Conservation (phyloP, 352 stramenopile species). For the Phytophthora citrophthora region DNA sequence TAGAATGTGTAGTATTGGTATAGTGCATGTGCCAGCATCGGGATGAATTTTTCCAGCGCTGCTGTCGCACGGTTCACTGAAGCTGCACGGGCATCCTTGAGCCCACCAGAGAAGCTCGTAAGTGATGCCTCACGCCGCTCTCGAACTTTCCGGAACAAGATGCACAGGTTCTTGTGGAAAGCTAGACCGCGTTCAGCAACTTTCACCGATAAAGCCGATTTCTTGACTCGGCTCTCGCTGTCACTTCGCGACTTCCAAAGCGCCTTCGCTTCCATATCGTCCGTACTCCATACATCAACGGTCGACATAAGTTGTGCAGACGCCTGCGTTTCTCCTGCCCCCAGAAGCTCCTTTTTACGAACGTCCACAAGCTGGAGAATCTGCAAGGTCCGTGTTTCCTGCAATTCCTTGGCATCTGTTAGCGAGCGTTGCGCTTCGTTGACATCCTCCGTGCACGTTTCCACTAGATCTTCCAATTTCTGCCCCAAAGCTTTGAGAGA, state of each 20-base stretch:
- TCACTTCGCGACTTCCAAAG: slow-evolving; percentile 37
- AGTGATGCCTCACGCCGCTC: slow-evolving; percentile 37
- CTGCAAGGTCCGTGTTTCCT: slow-evolving; percentile 36
- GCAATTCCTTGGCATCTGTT: slow-evolving; percentile 29
- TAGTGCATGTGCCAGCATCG: slow-evolving; percentile 51
- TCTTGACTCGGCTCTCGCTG: slow-evolving; percentile 27
- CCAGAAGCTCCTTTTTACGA: slow-evolving; percentile 37
- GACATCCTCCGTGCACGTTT: slow-evolving; percentile 30
- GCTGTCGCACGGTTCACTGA: slow-evolving; percentile 39
- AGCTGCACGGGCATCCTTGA: slow-evolving; percentile 30
- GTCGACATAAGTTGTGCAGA: slow-evolving; percentile 43
- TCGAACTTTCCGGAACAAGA: slow-evolving; percentile 42
- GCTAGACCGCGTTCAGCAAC: slow-evolving; percentile 34
- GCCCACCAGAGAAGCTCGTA: slow-evolving; percentile 20
- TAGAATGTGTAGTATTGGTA: slow-evolving; percentile 69
- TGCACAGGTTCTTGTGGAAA: slow-evolving; percentile 41
- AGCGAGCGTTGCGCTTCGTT: slow-evolving; percentile 31
- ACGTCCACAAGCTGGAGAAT: slow-evolving; percentile 44
- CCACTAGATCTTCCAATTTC: slow-evolving; percentile 22
- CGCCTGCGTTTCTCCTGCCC: slow-evolving; percentile 33
- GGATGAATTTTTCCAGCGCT: slow-evolving; percentile 50
- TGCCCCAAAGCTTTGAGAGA: slow-evolving; percentile 35
- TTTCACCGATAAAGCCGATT: slow-evolving; percentile 6
- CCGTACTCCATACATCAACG: slow-evolving; percentile 39
- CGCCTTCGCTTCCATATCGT: slow-evolving; percentile 42